phyloP scores from a whole-genome alignment of 106 monocot genomes.

The Cymbidium sinense region DNA sequence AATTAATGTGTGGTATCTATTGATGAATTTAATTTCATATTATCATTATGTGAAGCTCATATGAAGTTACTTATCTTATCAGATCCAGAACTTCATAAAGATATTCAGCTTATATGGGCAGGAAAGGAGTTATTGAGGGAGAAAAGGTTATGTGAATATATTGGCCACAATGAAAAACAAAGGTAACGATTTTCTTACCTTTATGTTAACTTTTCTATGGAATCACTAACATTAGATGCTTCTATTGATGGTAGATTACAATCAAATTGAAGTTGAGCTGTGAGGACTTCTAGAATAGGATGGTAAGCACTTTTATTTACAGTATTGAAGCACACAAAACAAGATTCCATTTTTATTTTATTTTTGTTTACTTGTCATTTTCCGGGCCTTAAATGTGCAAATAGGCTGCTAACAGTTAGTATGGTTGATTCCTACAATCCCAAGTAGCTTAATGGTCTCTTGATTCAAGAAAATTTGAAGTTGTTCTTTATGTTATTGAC shows the following conservation, averaged over 20 bases:
- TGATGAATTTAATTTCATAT: background rate
- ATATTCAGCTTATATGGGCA: constrained; percentile 36
- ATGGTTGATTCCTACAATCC: background rate
- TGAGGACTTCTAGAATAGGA: background rate
- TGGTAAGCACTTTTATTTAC: background rate
- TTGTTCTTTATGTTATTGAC: too few species aligned
- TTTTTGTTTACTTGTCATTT: background rate
- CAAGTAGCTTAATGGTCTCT: too few species aligned
- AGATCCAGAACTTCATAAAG: constrained; percentile 7
- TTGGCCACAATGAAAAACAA: constrained; percentile 51
- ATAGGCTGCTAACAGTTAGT: background rate
- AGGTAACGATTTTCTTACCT: constrained; percentile 12
- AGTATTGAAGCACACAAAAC: background rate
- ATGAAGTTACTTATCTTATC: constrained; percentile 1
- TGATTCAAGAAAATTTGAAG: too few species aligned
- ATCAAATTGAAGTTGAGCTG: constrained; percentile 20
- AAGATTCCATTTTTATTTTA: background rate
- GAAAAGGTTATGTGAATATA: constrained; percentile 35
- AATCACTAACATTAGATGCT: background rate
- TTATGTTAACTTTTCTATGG: background rate
- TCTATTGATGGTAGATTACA: constrained; percentile 14
- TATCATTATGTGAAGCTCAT: background rate
- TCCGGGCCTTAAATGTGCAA: background rate
- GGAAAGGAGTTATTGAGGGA: constrained; percentile 37
- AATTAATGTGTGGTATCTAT: background rate